Conservation (phyloP, 306 rosid species). For the Trifolium dubium region DNA sequence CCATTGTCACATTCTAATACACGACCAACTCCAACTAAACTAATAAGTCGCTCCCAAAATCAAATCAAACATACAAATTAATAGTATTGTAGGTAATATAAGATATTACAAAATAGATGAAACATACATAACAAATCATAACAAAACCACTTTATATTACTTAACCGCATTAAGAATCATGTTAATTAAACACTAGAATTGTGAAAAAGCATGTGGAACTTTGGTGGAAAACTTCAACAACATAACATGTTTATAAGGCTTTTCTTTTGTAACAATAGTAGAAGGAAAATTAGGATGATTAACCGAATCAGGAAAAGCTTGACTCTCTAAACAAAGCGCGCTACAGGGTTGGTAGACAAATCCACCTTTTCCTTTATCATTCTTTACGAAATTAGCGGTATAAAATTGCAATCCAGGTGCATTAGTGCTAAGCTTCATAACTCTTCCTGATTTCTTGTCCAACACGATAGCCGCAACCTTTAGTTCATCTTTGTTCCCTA, state of each 20-base stretch:
- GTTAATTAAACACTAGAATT: not conserved
- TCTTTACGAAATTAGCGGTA: slow-evolving; percentile 51
- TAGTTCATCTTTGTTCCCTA: slow-evolving; percentile 7
- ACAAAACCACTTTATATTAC: not conserved
- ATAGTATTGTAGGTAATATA: not conserved
- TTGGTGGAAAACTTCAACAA: slow-evolving; percentile 60
- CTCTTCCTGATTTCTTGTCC: slow-evolving; percentile 65
- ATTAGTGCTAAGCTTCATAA: slow-evolving; percentile 58
- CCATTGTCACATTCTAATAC: no score
- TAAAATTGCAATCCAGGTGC: slow-evolving; percentile 75
- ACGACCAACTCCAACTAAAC: no score
- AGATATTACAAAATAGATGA: not conserved
- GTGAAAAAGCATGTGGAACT: slow-evolving; percentile 36
- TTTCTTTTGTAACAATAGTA: slow-evolving; percentile 63
- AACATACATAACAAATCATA: not conserved
- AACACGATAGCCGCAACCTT: slow-evolving; percentile 53
- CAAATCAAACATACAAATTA: not conserved
- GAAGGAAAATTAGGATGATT: slow-evolving; percentile 82
- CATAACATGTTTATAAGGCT: slow-evolving; percentile 64
- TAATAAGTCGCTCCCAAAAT: no score
- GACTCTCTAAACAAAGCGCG: slow-evolving; percentile 75
- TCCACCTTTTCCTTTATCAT: slow-evolving; percentile 68
- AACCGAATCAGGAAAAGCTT: slow-evolving; percentile 72
- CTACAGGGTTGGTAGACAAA: slow-evolving; percentile 58
- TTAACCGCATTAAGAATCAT: not conserved